phyloP scores from a whole-genome alignment of 176 grass and related monocot genomes.

The Urochloa ruziziensis region DNA sequence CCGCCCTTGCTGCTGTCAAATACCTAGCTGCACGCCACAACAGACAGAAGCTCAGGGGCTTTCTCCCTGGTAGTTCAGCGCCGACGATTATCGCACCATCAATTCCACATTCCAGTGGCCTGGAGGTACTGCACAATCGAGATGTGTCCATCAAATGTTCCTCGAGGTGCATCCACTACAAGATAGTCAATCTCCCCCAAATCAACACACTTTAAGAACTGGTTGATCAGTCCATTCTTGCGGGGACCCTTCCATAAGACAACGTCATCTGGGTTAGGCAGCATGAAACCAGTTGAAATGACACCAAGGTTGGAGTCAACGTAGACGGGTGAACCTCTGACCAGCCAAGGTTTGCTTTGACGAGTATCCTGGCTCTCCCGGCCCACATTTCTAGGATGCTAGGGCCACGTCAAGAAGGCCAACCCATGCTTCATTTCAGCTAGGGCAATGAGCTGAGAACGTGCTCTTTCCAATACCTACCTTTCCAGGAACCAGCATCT shows the following conservation, averaged over 20 bases:
- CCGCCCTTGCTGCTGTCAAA: conserved; percentile 84
- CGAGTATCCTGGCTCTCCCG: conserved; percentile 76
- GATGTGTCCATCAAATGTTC: conserved; percentile 92
- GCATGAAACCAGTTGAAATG: conserved; percentile 68
- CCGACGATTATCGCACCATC: conserved; percentile 81
- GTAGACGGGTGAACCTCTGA: conserved; percentile 52
- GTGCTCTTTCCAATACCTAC: conserved; percentile 81
- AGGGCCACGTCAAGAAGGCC: conserved; percentile 68
- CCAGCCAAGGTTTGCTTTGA: conserved; percentile 88
- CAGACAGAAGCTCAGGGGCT: conserved; percentile 63
- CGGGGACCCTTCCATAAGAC: conserved; percentile 64
- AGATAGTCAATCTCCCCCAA: conserved; percentile 65
- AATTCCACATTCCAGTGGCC: conserved; percentile 65
- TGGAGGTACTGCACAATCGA: conserved; percentile 92
- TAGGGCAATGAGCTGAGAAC: conserved; percentile 72
- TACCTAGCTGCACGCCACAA: conserved; percentile 67
- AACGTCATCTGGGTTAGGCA: conserved; percentile 59
- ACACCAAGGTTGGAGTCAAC: conserved; percentile 60
- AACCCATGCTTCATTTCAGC: conserved; percentile 59
- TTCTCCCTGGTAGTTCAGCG: conserved; percentile 55
- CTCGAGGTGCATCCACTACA: conserved; percentile 74
- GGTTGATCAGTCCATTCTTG: conserved; percentile 66
- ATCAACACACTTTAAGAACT: conserved; percentile 60
- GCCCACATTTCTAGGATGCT: conserved; percentile 69
- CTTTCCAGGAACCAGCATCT: conserved; percentile 72